Percentiles rank a stretch among this genome's conserved stretches.
phyloP scores from a whole-genome alignment of 768 basidiomycete species.

The Exidia glandulosa region DNA sequence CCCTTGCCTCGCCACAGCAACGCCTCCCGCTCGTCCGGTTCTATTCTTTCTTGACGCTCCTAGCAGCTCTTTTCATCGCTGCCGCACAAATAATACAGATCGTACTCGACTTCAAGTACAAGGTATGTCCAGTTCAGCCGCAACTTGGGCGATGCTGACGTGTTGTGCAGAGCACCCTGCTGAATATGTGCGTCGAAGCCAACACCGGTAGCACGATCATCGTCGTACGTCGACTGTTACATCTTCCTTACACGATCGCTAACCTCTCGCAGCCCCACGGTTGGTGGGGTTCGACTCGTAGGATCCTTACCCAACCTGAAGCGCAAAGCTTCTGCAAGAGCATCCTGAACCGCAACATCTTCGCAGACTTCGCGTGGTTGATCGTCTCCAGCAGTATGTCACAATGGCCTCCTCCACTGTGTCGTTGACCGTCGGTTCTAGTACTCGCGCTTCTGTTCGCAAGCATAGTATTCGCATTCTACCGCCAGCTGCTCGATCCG shows the following conservation, averaged over 20 bases:
- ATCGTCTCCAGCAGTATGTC: slow-evolving; percentile 47
- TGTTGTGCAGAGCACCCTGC: slow-evolving; percentile 34
- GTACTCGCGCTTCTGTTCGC: slow-evolving; percentile 53
- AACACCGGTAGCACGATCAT: slow-evolving; percentile 23
- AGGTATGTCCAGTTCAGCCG: slow-evolving; percentile 29
- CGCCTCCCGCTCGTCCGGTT: slow-evolving; percentile 39
- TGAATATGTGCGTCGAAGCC: slow-evolving; percentile 40
- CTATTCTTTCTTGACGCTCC: slow-evolving; percentile 41
- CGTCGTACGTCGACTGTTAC: slow-evolving; percentile 19
- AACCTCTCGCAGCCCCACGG: slow-evolving; percentile 25
- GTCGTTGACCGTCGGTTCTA: slow-evolving; percentile 14
- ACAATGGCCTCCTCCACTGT: neutral
- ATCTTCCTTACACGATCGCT: neutral
- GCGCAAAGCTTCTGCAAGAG: slow-evolving; percentile 33
- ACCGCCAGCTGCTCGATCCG: slow-evolving; percentile 67
- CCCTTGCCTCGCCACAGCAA: slow-evolving; percentile 30
- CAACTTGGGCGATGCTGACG: neutral
- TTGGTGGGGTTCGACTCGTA: slow-evolving; percentile 39
- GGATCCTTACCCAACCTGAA: slow-evolving; percentile 7
- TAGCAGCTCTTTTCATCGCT: slow-evolving; percentile 37
- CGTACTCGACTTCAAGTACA: slow-evolving; percentile 56
- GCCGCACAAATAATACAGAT: slow-evolving; percentile 44
- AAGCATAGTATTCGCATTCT: slow-evolving; percentile 56
- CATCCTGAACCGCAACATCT: slow-evolving; percentile 54
- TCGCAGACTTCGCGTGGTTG: slow-evolving; percentile 55